Evolutionary conservation across 1,284 basidiomycete species (phyloP).

Genomic region (Paramarasmius palmivorus): DNA sequence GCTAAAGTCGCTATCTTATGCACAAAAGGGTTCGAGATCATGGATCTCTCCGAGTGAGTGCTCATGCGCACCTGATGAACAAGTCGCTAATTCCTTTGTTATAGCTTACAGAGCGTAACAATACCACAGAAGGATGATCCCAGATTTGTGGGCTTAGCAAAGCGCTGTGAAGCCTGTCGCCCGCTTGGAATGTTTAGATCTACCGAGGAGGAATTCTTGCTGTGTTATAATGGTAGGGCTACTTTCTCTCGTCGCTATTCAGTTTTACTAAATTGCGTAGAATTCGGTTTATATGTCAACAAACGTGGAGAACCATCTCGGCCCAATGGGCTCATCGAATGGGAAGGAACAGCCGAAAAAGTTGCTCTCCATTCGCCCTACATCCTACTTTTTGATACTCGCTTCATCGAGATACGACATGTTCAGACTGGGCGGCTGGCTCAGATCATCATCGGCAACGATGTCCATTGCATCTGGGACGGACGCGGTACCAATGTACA

Average conservation of each 20-base stretch:
- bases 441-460: conserved; percentile 77
- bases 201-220: conserved; percentile 85
- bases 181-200: conserved; percentile 93
- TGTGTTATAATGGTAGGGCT: conserved; percentile 85
- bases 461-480: conserved; percentile 76
- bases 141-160: conserved; percentile 68
- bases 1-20: conserved; percentile 91
- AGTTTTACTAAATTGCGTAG: conserved; percentile 37
- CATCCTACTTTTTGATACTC: conserved; percentile 86
- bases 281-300: conserved; percentile 90
- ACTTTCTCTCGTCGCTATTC: neutral
- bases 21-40: conserved; percentile 94
- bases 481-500: conserved; percentile 47
- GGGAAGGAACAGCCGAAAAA: conserved; percentile 79
- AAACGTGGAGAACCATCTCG: conserved; percentile 78
- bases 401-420: conserved; percentile 93
- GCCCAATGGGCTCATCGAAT: conserved; percentile 68
- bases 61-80: neutral
- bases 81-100: neutral
- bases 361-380: conserved; percentile 87
- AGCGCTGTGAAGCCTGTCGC: conserved; percentile 79
- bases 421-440: conserved; percentile 71
- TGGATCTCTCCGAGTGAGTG: conserved; percentile 87
- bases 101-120: conserved; percentile 83
- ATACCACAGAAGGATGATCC: conserved; percentile 82